Conservation (phyloP, 306 rosid species). For the Boehmeria nivea region DNA sequence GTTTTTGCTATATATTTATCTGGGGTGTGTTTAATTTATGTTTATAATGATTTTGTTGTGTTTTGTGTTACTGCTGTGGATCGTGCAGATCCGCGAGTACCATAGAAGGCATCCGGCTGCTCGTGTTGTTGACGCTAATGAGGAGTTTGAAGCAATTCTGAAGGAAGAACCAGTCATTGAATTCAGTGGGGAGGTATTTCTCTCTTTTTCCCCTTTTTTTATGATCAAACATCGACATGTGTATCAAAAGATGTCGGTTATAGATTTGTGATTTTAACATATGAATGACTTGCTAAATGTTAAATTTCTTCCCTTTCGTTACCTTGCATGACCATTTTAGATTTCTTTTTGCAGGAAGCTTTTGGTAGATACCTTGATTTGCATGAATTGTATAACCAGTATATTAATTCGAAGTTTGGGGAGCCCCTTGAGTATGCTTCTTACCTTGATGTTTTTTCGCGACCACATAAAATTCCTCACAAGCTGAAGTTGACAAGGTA, state of each 20-base stretch:
- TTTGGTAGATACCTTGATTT: constrained; percentile 79
- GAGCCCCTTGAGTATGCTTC: constrained; percentile 88
- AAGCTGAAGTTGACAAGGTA: constrained; percentile 71
- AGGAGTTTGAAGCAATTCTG: constrained; percentile 61
- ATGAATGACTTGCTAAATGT: background rate
- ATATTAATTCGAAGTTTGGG: constrained; percentile 86
- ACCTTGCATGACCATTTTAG: background rate
- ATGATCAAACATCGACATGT: background rate
- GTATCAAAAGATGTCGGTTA: background rate
- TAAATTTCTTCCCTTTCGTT: too few relatives aligned
- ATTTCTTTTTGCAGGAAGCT: constrained; percentile 62
- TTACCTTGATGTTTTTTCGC: constrained; percentile 75
- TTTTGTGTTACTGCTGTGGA: constrained; percentile 7
- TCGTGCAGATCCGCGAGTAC: constrained; percentile 83
- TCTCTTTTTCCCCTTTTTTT: background rate
- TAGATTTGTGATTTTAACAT: background rate
- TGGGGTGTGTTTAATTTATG: background rate
- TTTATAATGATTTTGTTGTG: background rate
- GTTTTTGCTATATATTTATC: background rate
- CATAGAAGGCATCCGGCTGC: constrained; percentile 95
- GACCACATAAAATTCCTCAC: constrained; percentile 60
- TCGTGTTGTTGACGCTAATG: constrained; percentile 71
- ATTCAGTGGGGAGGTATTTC: constrained; percentile 89
- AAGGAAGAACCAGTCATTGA: constrained; percentile 89
- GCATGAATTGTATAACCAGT: constrained; percentile 75